Percentiles rank a stretch among this genome's conserved stretches.
Evolutionary conservation across 2,329 filamentous ascomycete species (phyloP).

Genomic region (Diaporthe australafricana): DNA sequence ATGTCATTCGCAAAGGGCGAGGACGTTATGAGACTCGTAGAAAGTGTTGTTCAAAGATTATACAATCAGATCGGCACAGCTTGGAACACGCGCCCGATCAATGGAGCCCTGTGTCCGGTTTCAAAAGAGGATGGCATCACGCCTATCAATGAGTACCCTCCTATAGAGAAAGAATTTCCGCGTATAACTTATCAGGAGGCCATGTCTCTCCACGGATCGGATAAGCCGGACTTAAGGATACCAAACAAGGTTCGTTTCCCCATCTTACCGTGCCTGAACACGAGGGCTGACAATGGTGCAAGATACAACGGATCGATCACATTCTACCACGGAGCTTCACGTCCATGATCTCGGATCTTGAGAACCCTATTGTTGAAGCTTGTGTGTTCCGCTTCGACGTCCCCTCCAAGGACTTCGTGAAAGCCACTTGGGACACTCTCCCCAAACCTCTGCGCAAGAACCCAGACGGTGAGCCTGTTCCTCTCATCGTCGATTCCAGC

Average conservation of each 20-base stretch:
- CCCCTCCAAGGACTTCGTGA: constrained; percentile 71
- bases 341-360: constrained; percentile 78
- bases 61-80: constrained; percentile 62
- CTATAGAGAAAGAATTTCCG: constrained; percentile 56
- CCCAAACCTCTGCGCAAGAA: constrained; percentile 74
- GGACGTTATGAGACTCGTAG: constrained; percentile 72
- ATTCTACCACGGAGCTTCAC: constrained; percentile 73
- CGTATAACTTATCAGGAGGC: constrained; percentile 79
- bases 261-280: constrained; percentile 25
- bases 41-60: constrained; percentile 64
- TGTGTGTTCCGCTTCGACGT: constrained; percentile 74
- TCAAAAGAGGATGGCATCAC: background rate
- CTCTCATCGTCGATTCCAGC: constrained; percentile 79
- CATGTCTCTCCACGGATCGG: constrained; percentile 85
- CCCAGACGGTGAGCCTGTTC: constrained; percentile 80
- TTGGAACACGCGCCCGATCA: constrained; percentile 47
- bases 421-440: constrained; percentile 58
- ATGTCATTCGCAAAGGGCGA: constrained; percentile 85
- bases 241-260: constrained; percentile 66
- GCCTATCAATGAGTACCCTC: constrained; percentile 39
- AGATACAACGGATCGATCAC: constrained; percentile 74
- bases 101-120: constrained; percentile 45
- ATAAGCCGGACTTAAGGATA: constrained; percentile 92
- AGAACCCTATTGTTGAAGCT: constrained; percentile 78
- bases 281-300: constrained; percentile 47